These are phyloP conservation scores for Flagelloscypha sp. DNA, from an alignment of 768 basidiomycete genomes.

Conservation along the genomic window DNA sequence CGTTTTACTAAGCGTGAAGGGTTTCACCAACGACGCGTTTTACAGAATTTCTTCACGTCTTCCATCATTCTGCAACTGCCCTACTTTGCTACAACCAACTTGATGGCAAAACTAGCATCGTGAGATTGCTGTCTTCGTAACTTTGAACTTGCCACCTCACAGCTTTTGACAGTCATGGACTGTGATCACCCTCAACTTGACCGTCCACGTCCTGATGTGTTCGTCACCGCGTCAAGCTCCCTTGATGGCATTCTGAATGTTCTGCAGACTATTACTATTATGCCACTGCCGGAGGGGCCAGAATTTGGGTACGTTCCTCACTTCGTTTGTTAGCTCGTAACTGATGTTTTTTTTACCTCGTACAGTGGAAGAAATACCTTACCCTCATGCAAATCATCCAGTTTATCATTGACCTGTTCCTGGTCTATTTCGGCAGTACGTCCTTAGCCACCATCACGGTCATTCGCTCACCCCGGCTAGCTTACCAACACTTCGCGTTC, in stretches of 20 bases:
- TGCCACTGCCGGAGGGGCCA: constrained; percentile 93
- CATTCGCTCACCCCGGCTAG: no score
- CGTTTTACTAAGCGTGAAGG: constrained; percentile 1
- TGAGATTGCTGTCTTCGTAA: constrained; percentile 32
- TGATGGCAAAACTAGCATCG: constrained; percentile 89
- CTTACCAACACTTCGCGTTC: constrained; percentile 76
- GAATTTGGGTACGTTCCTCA: constrained; percentile 71
- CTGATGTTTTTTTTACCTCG: constrained; percentile 4
- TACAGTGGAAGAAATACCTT: constrained; percentile 96
- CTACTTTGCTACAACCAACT: constrained; percentile 91
- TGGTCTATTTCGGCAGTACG: constrained; percentile 94
- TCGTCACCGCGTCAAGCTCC: constrained; percentile 23
- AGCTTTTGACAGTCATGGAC: constrained; percentile 75
- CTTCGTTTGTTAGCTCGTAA: constrained; percentile 7
- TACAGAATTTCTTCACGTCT: constrained; percentile 93
- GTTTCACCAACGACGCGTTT: not conserved
- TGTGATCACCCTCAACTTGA: constrained; percentile 83
- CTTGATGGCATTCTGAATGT: constrained; percentile 3
- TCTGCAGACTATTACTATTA: constrained; percentile 94
- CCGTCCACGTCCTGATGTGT: constrained; percentile 98
- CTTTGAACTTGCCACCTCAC: not conserved
- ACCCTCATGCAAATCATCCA: constrained; percentile 96
- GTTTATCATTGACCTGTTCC: constrained; percentile 84
- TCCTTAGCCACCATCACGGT: constrained; percentile 16
- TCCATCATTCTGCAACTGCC: constrained; percentile 98